A percentile compares a stretch with the other conserved stretches of the same genome.
Evolutionary conservation across 2,329 filamentous ascomycete species (phyloP).

Genomic region (Pseudonectria buxi): DNA sequence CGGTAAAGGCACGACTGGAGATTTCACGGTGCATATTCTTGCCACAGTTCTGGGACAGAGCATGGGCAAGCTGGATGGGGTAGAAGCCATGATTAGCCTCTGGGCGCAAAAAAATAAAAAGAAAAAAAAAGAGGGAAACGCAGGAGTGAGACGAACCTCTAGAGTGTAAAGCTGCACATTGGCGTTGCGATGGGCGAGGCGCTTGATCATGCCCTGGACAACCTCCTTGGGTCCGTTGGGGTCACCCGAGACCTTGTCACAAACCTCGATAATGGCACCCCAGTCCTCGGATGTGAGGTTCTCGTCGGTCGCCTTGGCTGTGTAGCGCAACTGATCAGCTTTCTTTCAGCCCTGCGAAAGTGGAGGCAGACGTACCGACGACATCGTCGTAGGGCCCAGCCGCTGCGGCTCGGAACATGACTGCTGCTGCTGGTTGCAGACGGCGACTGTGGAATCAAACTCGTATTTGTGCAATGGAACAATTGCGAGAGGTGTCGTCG

Average conservation of each 20-base stretch:
- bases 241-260: constrained; percentile 51
- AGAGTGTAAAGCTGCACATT: constrained; percentile 95
- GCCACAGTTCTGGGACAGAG: constrained; percentile 87
- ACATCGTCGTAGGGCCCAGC: constrained; percentile 52
- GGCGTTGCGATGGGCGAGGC: constrained; percentile 85
- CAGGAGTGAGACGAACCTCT: constrained; percentile 48
- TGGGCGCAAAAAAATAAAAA: constrained; percentile 5
- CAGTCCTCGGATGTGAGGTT: constrained; percentile 82
- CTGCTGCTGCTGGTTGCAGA: constrained; percentile 19
- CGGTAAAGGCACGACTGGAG: constrained; percentile 86
- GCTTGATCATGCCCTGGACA: constrained; percentile 84
- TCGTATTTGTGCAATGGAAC: too few species aligned
- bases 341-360: background rate
- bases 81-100: background rate
- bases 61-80: constrained; percentile 66
- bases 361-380: constrained; percentile 41
- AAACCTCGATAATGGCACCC: constrained; percentile 58
- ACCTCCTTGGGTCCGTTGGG: constrained; percentile 67
- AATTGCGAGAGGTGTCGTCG: constrained; percentile 4
- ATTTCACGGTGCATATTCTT: constrained; percentile 81
- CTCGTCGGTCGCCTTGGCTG: constrained; percentile 84
- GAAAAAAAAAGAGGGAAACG: constrained; percentile 4
- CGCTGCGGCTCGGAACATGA: constrained; percentile 54
- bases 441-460: too few species aligned
- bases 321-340: background rate